phyloP scores from a whole-genome alignment of 225 moss, liverwort and hornwort genomes.

The Takakia lepidozioides region DNA sequence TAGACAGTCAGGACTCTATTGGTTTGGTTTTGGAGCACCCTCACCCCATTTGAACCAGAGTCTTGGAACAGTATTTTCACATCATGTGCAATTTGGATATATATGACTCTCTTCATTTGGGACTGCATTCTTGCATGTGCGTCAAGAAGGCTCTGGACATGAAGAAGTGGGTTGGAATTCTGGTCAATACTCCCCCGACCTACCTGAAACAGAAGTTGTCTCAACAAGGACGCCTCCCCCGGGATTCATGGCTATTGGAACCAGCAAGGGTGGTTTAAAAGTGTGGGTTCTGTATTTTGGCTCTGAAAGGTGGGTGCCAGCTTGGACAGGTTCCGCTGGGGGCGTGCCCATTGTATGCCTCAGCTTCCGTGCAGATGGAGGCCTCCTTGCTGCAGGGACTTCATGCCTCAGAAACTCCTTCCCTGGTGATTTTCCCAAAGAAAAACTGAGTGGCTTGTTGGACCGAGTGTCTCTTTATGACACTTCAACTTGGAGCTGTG shows the following conservation, averaged over 20 bases:
- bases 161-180: too few species aligned
- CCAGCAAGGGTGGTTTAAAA: constrained; percentile 13
- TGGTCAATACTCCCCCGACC: too few species aligned
- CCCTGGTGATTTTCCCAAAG: not conserved
- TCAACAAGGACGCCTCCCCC: not conserved
- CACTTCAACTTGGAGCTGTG: constrained; percentile 20
- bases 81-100: too few species aligned
- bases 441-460: constrained; percentile 1
- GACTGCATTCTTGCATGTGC: too few species aligned
- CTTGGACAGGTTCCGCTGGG: constrained; percentile 5
- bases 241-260: constrained; percentile 24
- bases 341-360: constrained; percentile 16
- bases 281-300: constrained; percentile 20
- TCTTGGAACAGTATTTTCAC: too few species aligned
- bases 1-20: too few species aligned
- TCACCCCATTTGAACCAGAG: too few species aligned
- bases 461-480: constrained; percentile 28
- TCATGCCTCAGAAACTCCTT: constrained; percentile 10
- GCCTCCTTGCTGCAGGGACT: constrained; percentile 23
- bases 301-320: constrained; percentile 12
- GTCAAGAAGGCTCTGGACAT: too few species aligned
- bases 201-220: too few species aligned
- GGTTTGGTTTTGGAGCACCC: too few species aligned
- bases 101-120: too few species aligned
- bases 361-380: constrained; percentile 34